Conservation (phyloP, 306 rosid species). For the Glycine soja region DNA sequence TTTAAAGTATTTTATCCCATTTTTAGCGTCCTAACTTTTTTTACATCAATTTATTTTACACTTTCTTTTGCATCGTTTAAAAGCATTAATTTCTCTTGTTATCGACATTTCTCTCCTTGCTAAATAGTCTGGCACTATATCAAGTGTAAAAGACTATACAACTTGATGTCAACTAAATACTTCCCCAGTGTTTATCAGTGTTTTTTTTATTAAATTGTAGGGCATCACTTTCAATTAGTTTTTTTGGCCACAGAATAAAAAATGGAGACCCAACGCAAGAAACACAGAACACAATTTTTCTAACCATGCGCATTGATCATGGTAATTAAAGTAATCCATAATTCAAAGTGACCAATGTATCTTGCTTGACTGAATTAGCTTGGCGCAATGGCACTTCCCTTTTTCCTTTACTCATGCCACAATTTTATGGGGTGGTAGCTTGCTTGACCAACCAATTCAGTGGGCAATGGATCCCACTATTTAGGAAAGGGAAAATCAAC, state of each 20-base stretch:
- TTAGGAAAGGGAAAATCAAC: background rate
- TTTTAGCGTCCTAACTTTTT: no score
- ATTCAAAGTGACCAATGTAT: conserved; percentile 1
- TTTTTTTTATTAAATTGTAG: background rate
- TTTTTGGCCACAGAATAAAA: background rate
- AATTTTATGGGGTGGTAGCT: conserved; percentile 38
- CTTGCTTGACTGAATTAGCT: no score
- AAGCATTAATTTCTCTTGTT: no score
- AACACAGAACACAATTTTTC: conserved; percentile 30
- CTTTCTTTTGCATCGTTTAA: no score
- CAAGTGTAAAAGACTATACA: background rate
- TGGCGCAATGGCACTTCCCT: background rate
- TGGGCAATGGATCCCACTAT: conserved; percentile 53
- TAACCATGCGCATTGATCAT: conserved; percentile 42
- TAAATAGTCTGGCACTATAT: no score
- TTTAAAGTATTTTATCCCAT: no score
- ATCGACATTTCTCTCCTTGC: no score
- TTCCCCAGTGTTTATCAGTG: background rate
- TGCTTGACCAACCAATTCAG: conserved; percentile 43
- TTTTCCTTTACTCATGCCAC: conserved; percentile 72
- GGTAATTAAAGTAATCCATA: conserved; percentile 12
- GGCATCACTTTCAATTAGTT: background rate
- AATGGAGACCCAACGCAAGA: conserved; percentile 10
- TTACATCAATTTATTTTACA: no score
- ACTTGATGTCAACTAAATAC: background rate